phyloP scores from a whole-genome alignment of 2,329 filamentous ascomycete species.

The Ophiostoma tasmaniense region DNA sequence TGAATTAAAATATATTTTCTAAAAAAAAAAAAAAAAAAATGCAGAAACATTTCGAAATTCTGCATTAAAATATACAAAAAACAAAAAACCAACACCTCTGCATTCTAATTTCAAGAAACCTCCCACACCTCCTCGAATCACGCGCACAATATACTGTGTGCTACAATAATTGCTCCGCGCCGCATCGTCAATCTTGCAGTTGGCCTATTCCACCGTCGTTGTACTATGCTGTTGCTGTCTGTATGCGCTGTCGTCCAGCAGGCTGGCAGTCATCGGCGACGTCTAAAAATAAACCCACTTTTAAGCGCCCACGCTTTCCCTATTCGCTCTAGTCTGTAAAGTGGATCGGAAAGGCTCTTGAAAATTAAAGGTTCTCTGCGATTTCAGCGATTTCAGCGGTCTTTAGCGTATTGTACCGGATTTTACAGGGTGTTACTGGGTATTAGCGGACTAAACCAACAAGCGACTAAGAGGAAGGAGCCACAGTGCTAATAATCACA shows the following conservation, averaged over 20 bases:
- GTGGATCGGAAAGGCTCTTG: not conserved
- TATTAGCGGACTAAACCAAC: not conserved
- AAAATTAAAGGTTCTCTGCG: not conserved
- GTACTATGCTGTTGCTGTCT: no score
- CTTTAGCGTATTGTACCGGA: not conserved
- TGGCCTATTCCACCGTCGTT: no score
- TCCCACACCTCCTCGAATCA: not conserved
- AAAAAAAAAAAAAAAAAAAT: no score
- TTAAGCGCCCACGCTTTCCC: slow-evolving; percentile 5
- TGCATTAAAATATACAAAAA: no score
- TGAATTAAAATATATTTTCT: no score
- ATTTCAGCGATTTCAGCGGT: no score
- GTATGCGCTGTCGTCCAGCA: not conserved
- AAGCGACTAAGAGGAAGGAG: not conserved
- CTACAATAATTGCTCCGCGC: not conserved
- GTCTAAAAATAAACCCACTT: slow-evolving; percentile 7
- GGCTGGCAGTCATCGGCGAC: not conserved
- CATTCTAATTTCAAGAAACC: not conserved
- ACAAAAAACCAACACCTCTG: no score
- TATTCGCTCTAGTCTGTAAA: not conserved
- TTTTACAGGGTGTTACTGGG: not conserved
- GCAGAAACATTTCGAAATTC: no score
- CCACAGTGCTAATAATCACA: not conserved
- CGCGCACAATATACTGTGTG: not conserved
- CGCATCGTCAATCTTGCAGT: not conserved